These are phyloP conservation scores for Apiospora kogelbergensis DNA, from an alignment of 2,329 filamentous ascomycete genomes.

Conservation along the genomic window DNA sequence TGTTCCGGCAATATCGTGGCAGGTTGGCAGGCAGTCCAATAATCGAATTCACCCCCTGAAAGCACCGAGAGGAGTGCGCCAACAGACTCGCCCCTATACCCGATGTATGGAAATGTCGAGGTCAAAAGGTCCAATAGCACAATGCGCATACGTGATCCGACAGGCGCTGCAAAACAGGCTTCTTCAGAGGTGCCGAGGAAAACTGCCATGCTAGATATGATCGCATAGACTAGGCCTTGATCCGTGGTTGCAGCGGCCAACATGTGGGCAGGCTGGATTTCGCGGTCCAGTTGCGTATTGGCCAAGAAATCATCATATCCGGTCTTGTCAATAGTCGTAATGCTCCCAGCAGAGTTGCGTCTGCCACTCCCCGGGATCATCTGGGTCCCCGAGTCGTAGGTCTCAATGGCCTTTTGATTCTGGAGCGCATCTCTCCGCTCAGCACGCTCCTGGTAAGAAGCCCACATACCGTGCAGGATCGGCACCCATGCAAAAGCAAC, in stretches of 20 bases:
- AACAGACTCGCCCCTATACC: conserved; percentile 73
- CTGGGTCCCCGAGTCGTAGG: conserved; percentile 49
- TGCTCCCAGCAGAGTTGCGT: conserved; percentile 61
- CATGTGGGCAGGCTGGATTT: conserved; percentile 50
- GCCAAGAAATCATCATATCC: conserved; percentile 59
- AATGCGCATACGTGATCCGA: conserved; percentile 62
- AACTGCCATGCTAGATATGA: conserved; percentile 51
- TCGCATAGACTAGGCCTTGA: conserved; percentile 51
- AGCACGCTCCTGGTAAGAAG: conserved; percentile 60
- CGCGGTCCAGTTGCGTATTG: conserved; percentile 49
- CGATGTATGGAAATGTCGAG: conserved; percentile 63
- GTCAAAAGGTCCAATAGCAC: conserved; percentile 71
- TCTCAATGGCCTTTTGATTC: conserved; percentile 58
- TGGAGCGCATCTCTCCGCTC: conserved; percentile 59
- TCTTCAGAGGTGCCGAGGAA: conserved; percentile 45
- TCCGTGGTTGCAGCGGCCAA: conserved; percentile 49
- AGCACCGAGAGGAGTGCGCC: conserved; percentile 66
- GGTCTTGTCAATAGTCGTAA: conserved; percentile 60
- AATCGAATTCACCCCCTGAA: conserved; percentile 46
- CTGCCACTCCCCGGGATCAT: conserved; percentile 41
- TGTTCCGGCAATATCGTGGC: conserved; percentile 37
- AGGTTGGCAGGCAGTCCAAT: conserved; percentile 51
- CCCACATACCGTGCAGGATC: conserved; percentile 68
- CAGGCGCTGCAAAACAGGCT: conserved; percentile 51
- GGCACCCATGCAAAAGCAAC: conserved; percentile 81